Conservation (phyloP, 345 rosid genomes). For the Eucalyptus microcorys region DNA sequence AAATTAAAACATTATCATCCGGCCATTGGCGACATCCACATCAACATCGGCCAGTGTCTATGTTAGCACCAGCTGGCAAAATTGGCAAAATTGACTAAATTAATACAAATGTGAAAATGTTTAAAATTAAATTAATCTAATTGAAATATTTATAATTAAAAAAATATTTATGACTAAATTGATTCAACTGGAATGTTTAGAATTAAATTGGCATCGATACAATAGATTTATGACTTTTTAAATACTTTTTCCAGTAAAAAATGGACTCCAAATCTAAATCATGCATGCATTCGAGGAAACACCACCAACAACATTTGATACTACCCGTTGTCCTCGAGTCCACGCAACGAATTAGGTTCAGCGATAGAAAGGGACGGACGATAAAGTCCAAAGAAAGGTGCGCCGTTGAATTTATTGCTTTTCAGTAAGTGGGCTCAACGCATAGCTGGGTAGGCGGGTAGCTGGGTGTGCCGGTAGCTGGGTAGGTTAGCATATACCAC, state of each 20-base stretch:
- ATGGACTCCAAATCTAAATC: neutral
- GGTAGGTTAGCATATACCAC: neutral
- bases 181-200: rapidly evolving
- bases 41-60: rapidly evolving
- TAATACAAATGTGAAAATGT: rapidly evolving
- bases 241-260: neutral
- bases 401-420: neutral
- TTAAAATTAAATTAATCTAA: too few species aligned
- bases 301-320: neutral
- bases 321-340: neutral
- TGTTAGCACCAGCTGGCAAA: rapidly evolving
- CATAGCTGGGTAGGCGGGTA: neutral
- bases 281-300: neutral
- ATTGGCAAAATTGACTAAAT: rapidly evolving
- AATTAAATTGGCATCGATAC: rapidly evolving
- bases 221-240: too few species aligned
- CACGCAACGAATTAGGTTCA: neutral
- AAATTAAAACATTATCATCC: rapidly evolving
- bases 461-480: too few species aligned
- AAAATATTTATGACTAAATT: too few species aligned
- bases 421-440: neutral
- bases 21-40: rapidly evolving
- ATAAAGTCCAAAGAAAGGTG: neutral
- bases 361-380: neutral
- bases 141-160: too few species aligned